Base-by-base conservation (phyloP, 129 eudicot genomes). In the Flaveria robusta region DNA sequence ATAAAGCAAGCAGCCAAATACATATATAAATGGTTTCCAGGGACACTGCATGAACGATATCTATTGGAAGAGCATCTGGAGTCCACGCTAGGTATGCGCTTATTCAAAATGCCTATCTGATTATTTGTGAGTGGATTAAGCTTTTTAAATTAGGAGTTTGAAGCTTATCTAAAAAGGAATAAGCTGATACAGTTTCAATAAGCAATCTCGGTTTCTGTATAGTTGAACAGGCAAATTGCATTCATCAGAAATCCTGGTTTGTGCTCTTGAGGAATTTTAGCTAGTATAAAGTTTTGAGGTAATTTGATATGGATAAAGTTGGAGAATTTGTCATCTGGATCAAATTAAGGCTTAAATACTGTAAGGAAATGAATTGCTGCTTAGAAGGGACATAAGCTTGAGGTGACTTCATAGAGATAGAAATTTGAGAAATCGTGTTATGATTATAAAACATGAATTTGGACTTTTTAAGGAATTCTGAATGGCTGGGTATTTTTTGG, bases 21-120 rank as follows among this genome's bases (percentile, higher is more conserved):
- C 83, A 83, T 91, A 59, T 77, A 85, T 47, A 83, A 88, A 41
- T 94, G 98, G 98, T 94, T 88, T 84, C 84, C 91, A 6, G 98
- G 98, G 69, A 91, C 92, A 39, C 39, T 26, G 12, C 20, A 18
- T 62, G 98, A 91, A 82, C 85, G 75, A 72, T 37, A 60, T 85
- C 75, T 86, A 26, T 76, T 94, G 83, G 79, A 83, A 80, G 89
- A 87, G 65, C 85, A 86, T 81, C 87, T 94, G 66, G 66, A 76
- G 37, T 84, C 88, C 75, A 72, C 80, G 77, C 50, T 83, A 87
- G 98, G 98, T 91, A 88, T 39, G 59, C 59, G 42, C 58, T 31
- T 24, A 22, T 59, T 59, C 8, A 22, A 59, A 59, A 15, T 12
- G n/a, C 66, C 7, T 59, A 23, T 24, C 34, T 59, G 34, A 59